Evolutionary conservation across 768 basidiomycete genomes (phyloP), one percentile per base, ranked within the genome.

Genomic region (Trametes cubensis): DNA sequence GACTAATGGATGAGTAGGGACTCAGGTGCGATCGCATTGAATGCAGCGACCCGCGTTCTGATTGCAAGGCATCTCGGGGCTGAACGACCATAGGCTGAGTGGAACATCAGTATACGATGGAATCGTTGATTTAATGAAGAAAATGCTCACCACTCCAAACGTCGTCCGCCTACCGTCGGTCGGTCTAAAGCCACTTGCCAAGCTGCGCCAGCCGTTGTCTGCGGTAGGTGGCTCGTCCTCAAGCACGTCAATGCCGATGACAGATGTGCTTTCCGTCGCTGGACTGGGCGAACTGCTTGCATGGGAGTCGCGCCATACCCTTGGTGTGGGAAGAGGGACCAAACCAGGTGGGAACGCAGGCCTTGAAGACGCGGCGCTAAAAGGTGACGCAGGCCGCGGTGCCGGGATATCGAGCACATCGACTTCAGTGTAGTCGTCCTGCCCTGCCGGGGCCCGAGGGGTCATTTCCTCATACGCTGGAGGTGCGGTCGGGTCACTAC

Each of bases 191-290:
- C 75, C 75, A 39, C 78, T 69, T 10, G 85, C 76, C 61, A 90
- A 75, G 13, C 77, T 76, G 61, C 83, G 78, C 90, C 90, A 91
- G 5, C 81, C 76, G 57, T 81, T 83, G 20, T 79, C 79, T 25
- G 89, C 84, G 58, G 70, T 70, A 3, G 90, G 89, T 8, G 90
- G 89, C 23, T 80, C 85, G 38, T 89, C 86, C 62, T 92, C 90
- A 17, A 89, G 74, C 6, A 89, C 69, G 68, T 90, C 87, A 20
- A 85, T 80, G 3, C 79, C 73, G 56, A 85, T 69, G 6, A 61
- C 67, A 3, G 66, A 66, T 42, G 65, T 65, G n/a, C 50, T 47
- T 6, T 67, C 68, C 15, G 63, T 65, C 18, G 40, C 58, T 8
- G 63, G 61, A 21, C 57, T 68, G 6, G 61, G 26, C 11, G 48